Evolutionary conservation across 805 yeast genomes (phyloP), one percentile per base, ranked within the genome.

Genomic region (Middelhovenomyces tepae): DNA sequence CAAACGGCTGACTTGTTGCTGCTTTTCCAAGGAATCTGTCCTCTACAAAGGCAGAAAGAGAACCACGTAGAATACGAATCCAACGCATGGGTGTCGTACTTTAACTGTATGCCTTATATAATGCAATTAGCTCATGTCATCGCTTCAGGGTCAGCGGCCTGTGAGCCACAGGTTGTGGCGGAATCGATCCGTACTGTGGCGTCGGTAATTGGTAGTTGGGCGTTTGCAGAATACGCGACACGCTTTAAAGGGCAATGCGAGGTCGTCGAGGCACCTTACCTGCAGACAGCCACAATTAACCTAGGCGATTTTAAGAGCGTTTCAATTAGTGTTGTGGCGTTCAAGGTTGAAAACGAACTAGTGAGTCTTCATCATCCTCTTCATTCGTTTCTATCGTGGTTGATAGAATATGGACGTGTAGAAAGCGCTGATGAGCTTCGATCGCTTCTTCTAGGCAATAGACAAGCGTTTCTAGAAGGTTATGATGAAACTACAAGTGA

Each of bases 1-100:
- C 78, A 76, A 59, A 64, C 79, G 1, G 69, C 82, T 27, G 84
- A 80, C 42, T 64, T 84, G 7, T 46, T 82, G 19, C 59, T 72
- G 1, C 56, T 84, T 20, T 81, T 85, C 46, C 91, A 85, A 54
- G 87, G 94, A 3, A 67, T 75, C 28, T 82, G 91, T 1, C 76
- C 81, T 0, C 59, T 84, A 46, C 70, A 66, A 40, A 66, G 97
- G 38, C 95, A 85, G 48, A 73, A 75, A 3, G 64, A 69, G 4
- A 78, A 73, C 38, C 98, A 89, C 54, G 86, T 89, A 7, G 95
- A 87, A 51, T 91, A 81, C 52, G 98, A 89, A 51, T 77, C 76
- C 28, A 83, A 82, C 20, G 89, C 83, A 32, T 91, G 87, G 65
- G 70, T 78, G 1, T 69, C 75, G 2, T 78, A 68, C 47, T 79